Percentiles rank a stretch among this genome's conserved stretches.
phyloP scores from a whole-genome alignment of 2,329 filamentous ascomycete genomes.

The Aspergillus cejpii region DNA sequence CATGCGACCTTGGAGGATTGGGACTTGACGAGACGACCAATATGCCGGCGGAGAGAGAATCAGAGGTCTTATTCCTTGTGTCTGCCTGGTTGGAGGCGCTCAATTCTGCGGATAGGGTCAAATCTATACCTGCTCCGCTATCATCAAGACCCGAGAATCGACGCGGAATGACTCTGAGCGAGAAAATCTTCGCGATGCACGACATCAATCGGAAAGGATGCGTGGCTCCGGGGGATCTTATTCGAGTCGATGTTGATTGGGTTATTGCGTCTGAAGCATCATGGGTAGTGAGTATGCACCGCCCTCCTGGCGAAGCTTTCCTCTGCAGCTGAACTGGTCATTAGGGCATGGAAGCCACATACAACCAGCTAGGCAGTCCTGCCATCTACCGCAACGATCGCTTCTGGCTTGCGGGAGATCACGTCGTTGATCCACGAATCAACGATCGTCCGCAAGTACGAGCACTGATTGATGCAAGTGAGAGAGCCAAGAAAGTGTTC shows the following conservation, averaged over 20 bases:
- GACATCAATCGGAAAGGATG: slow-evolving; percentile 31
- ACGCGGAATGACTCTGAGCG: slow-evolving; percentile 38
- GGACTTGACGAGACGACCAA: slow-evolving; percentile 1
- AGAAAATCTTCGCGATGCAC: slow-evolving; percentile 28
- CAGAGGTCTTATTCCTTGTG: slow-evolving; percentile 22
- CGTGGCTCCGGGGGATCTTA: slow-evolving; percentile 33
- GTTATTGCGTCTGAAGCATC: slow-evolving; percentile 42
- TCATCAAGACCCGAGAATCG: slow-evolving; percentile 10
- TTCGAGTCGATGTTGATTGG: slow-evolving; percentile 44
- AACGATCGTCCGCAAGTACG: slow-evolving; percentile 33
- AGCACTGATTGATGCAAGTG: slow-evolving; percentile 33
- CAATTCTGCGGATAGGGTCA: slow-evolving; percentile 22
- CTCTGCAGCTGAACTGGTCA: neutral
- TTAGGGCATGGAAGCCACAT: slow-evolving; percentile 40
- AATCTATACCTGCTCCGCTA: slow-evolving; percentile 6
- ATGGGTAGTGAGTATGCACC: slow-evolving; percentile 28
- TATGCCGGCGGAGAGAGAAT: slow-evolving; percentile 9
- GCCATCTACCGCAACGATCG: slow-evolving; percentile 47
- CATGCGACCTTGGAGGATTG: slow-evolving; percentile 15
- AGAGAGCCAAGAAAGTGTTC: slow-evolving; percentile 36
- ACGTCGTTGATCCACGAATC: slow-evolving; percentile 44
- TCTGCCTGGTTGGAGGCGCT: slow-evolving; percentile 26
- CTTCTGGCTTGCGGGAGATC: slow-evolving; percentile 48
- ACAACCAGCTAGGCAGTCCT: slow-evolving; percentile 37
- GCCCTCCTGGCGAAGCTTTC: neutral